These are phyloP conservation scores for Neofusicoccum ribis DNA, from an alignment of 2,329 filamentous ascomycete genomes.

Conservation along the genomic window DNA sequence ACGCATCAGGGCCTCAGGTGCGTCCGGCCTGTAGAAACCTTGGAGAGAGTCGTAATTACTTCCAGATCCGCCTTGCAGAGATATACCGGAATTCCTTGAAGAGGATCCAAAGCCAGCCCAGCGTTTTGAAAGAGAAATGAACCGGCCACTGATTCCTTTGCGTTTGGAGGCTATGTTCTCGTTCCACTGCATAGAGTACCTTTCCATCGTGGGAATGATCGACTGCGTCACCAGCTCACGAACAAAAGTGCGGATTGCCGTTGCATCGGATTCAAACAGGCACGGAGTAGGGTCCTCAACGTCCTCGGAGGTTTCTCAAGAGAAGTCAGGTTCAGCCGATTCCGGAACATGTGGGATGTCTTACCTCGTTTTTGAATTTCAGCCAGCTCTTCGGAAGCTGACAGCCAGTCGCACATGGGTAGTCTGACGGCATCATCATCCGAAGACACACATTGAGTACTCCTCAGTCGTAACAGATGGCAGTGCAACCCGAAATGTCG, in stretches of 20 bases:
- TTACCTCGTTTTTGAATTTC: slow-evolving; percentile 66
- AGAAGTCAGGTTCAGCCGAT: not conserved
- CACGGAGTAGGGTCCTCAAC: slow-evolving; percentile 72
- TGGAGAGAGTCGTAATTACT: slow-evolving; percentile 76
- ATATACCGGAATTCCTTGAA: slow-evolving; percentile 58
- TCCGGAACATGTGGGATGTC: not conserved
- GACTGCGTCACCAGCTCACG: slow-evolving; percentile 95
- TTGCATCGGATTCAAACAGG: slow-evolving; percentile 89
- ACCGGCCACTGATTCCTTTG: slow-evolving; percentile 85
- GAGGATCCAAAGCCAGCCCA: slow-evolving; percentile 79
- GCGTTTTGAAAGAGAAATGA: slow-evolving; percentile 89
- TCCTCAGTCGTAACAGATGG: slow-evolving; percentile 82
- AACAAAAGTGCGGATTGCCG: slow-evolving; percentile 83
- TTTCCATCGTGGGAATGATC: slow-evolving; percentile 93
- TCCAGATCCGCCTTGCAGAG: slow-evolving; percentile 46
- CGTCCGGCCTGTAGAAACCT: slow-evolving; percentile 81
- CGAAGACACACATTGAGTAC: slow-evolving; percentile 79
- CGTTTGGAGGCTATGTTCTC: slow-evolving; percentile 92
- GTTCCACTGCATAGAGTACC: slow-evolving; percentile 88
- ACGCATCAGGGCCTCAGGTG: slow-evolving; percentile 86
- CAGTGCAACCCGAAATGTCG: slow-evolving; percentile 96
- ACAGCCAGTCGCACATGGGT: slow-evolving; percentile 84
- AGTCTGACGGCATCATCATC: slow-evolving; percentile 88
- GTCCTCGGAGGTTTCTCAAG: slow-evolving; percentile 63
- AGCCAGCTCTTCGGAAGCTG: slow-evolving; percentile 79